phyloP scores from a whole-genome alignment of 1,284 basidiomycete species.

The Trametes polyzona region DNA sequence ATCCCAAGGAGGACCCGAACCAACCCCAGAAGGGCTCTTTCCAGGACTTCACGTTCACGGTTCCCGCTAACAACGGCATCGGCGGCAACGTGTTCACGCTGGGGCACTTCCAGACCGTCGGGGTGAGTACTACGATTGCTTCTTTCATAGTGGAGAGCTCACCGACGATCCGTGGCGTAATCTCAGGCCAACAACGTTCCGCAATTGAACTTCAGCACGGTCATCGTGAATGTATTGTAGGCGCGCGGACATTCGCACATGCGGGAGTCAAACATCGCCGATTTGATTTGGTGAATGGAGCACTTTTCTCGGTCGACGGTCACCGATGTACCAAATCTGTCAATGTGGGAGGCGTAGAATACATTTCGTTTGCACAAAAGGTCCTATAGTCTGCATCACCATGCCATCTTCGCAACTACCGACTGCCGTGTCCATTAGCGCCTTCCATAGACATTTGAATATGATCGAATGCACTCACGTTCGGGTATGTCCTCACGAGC shows the following conservation, averaged over 20 bases:
- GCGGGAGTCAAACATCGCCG: no score
- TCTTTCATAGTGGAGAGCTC: neutral
- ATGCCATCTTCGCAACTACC: conserved; percentile 10
- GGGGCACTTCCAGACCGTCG: conserved; percentile 25
- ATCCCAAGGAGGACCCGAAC: conserved; percentile 18
- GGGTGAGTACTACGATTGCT: conserved; percentile 12
- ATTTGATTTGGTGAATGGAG: no score
- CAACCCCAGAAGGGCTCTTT: conserved; percentile 22
- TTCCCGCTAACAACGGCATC: conserved; percentile 6
- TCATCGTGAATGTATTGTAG: conserved; percentile 7
- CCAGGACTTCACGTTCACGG: conserved; percentile 22
- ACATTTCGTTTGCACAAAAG: neutral
- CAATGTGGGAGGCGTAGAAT: neutral
- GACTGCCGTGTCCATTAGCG: neutral
- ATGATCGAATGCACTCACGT: conserved; percentile 28
- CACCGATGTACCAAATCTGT: neutral
- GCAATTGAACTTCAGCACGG: conserved; percentile 1
- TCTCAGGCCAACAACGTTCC: conserved; percentile 8
- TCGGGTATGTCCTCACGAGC: conserved; percentile 44
- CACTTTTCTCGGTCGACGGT: no score
- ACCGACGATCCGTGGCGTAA: neutral
- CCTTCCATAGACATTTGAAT: neutral
- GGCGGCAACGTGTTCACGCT: conserved; percentile 24
- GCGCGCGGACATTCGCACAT: no score
- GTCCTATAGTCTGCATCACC: neutral